phyloP scores from a whole-genome alignment of 2,329 filamentous ascomycete genomes.

The Periconia macrospinosa region DNA sequence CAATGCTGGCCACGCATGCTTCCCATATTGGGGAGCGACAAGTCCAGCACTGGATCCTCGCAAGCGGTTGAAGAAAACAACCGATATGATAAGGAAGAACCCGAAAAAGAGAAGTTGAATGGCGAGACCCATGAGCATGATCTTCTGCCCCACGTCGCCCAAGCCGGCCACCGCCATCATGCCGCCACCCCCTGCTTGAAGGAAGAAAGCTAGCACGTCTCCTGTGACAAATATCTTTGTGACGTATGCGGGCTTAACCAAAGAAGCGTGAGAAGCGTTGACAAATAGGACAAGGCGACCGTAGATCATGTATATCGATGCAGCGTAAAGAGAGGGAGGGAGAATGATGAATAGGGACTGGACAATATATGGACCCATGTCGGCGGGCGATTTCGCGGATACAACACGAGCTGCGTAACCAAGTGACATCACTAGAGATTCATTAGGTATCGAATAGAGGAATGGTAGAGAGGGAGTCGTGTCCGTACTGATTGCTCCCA shows the following conservation, averaged over 20 bases:
- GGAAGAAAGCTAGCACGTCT: slow-evolving; percentile 54
- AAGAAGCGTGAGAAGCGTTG: slow-evolving; percentile 41
- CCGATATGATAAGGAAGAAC: slow-evolving; percentile 51
- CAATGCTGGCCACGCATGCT: slow-evolving; percentile 38
- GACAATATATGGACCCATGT: slow-evolving; percentile 40
- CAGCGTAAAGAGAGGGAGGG: slow-evolving; percentile 48
- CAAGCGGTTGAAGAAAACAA: slow-evolving; percentile 26
- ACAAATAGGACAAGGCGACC: slow-evolving; percentile 41
- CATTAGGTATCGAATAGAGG: slow-evolving; percentile 13
- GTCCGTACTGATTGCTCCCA: background rate
- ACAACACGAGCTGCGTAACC: slow-evolving; percentile 45
- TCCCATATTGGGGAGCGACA: slow-evolving; percentile 30
- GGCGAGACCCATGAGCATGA: slow-evolving; percentile 57
- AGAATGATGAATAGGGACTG: slow-evolving; percentile 45
- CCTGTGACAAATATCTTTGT: slow-evolving; percentile 57
- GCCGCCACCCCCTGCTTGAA: slow-evolving; percentile 53
- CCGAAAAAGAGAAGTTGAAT: slow-evolving; percentile 60
- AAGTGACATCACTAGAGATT: background rate
- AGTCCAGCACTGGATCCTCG: slow-evolving; percentile 9
- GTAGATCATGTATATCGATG: slow-evolving; percentile 48
- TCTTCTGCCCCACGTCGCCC: slow-evolving; percentile 49
- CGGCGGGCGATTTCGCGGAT: slow-evolving; percentile 36
- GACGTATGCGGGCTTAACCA: slow-evolving; percentile 47
- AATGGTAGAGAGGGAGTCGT: background rate
- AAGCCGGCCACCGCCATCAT: slow-evolving; percentile 37